A percentile compares a stretch with the other conserved stretches of the same genome.
Conservation (phyloP, 495 filamentous ascomycete genomes). For the Extremus antarcticus region DNA sequence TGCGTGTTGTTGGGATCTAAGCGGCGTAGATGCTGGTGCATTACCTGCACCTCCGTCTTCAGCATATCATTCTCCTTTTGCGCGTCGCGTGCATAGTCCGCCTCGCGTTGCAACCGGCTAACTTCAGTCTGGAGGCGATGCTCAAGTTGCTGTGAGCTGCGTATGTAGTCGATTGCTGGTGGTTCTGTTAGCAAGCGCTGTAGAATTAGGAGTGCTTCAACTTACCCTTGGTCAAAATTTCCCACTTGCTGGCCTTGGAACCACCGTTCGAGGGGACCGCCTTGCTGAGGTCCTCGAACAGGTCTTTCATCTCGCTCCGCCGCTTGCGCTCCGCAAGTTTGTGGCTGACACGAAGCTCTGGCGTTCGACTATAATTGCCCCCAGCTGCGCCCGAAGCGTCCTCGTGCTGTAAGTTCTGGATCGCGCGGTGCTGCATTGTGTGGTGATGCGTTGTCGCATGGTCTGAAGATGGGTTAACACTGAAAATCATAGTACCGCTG, state of each 20-base stretch:
- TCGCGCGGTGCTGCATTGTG: slow-evolving; percentile 31
- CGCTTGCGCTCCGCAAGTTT: slow-evolving; percentile 95
- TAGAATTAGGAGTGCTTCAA: background rate
- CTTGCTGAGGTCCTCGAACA: slow-evolving; percentile 77
- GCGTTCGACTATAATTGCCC: slow-evolving; percentile 73
- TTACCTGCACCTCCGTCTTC: slow-evolving; percentile 20
- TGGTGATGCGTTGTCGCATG: slow-evolving; percentile 32
- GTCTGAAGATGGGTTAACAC: slow-evolving; percentile 18
- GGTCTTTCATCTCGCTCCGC: slow-evolving; percentile 93
- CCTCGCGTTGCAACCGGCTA: slow-evolving; percentile 15
- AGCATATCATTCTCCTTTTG: slow-evolving; percentile 22
- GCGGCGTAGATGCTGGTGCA: slow-evolving; percentile 19
- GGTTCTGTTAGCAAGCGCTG: background rate
- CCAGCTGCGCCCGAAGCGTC: slow-evolving; percentile 15
- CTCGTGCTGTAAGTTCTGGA: slow-evolving; percentile 28
- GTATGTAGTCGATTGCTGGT: slow-evolving; percentile 24
- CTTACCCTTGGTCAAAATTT: slow-evolving; percentile 88
- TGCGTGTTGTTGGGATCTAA: slow-evolving; percentile 18
- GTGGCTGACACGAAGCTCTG: slow-evolving; percentile 87
- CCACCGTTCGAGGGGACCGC: slow-evolving; percentile 78
- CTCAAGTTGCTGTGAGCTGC: slow-evolving; percentile 11
- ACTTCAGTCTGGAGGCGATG: slow-evolving; percentile 7
- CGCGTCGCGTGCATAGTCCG: slow-evolving; percentile 10
- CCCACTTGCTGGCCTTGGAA: slow-evolving; percentile 97
- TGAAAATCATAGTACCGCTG: background rate